Percentiles rank a stretch among this genome's conserved stretches.
These are phyloP conservation scores for Penicillium sp. DNA, from an alignment of 2,329 filamentous ascomycete species.

Conservation along the genomic window DNA sequence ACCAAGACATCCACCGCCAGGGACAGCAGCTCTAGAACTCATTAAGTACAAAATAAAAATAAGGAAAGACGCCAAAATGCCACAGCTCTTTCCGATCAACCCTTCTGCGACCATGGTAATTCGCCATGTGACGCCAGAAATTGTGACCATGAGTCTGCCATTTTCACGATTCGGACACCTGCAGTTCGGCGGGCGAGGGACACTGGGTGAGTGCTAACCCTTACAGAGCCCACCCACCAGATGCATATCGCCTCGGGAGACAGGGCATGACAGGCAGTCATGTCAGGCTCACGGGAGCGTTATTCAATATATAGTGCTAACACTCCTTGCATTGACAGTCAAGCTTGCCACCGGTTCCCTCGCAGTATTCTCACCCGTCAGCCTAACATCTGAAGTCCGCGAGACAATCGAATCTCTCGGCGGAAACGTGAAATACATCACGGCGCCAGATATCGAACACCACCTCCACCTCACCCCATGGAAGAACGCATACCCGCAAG, in stretches of 20 bases:
- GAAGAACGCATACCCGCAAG: constrained; percentile 73
- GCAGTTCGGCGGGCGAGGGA: constrained; percentile 83
- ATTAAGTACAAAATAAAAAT: not conserved
- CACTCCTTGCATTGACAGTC: constrained; percentile 51
- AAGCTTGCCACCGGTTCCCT: constrained; percentile 73
- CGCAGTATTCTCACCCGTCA: constrained; percentile 88
- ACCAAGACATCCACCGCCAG: constrained; percentile 14
- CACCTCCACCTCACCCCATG: constrained; percentile 90
- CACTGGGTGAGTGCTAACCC: constrained; percentile 61
- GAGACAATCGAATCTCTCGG: constrained; percentile 61
- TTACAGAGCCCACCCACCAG: constrained; percentile 4
- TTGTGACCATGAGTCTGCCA: constrained; percentile 62
- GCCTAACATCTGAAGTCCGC: constrained; percentile 72
- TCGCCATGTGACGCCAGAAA: constrained; percentile 73
- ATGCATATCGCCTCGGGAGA: not conserved
- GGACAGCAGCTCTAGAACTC: constrained; percentile 3
- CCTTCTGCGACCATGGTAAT: constrained; percentile 87
- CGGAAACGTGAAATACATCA: constrained; percentile 74
- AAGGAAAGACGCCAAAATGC: constrained; percentile 18
- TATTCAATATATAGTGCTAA: constrained; percentile 8
- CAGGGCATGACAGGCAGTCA: not conserved
- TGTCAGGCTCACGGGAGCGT: not conserved
- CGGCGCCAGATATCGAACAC: constrained; percentile 87
- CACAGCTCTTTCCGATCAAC: constrained; percentile 63
- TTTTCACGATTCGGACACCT: constrained; percentile 77